These are phyloP conservation scores for Pittosporum tobira DNA, from an alignment of 129 eudicot species.

Conservation along the genomic window DNA sequence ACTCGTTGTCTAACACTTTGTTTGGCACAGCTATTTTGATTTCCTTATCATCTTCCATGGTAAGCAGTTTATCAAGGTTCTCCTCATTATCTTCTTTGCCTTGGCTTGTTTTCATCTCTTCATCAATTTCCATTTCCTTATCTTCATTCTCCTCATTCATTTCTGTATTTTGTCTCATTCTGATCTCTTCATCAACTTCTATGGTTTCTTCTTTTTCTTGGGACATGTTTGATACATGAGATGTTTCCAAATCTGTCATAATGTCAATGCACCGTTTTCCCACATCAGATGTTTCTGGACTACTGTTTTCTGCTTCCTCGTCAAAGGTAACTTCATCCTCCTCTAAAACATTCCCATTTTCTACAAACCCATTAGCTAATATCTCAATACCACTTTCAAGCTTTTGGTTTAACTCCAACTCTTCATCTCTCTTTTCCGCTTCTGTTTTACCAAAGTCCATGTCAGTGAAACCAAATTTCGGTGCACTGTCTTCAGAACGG, in stretches of 20 bases:
- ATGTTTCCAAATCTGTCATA: constrained; percentile 22
- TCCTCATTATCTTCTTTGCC: constrained; percentile 6
- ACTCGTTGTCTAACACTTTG: constrained; percentile 29
- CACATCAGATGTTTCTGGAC: constrained; percentile 17
- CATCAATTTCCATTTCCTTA: constrained; percentile 7
- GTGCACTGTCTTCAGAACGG: constrained; percentile 18
- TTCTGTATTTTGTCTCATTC: constrained; percentile 10
- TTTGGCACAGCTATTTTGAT: constrained; percentile 23
- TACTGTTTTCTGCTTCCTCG: constrained; percentile 17
- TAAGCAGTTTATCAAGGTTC: constrained; percentile 5
- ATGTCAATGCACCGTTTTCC: constrained; percentile 20
- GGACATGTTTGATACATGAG: constrained; percentile 19
- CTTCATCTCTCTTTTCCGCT: constrained; percentile 27
- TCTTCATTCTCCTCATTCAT: constrained; percentile 7
- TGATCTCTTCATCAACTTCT: constrained; percentile 21
- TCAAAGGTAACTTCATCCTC: constrained; percentile 13
- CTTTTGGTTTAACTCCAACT: constrained; percentile 27
- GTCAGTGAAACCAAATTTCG: constrained; percentile 15
- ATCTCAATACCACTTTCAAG: constrained; percentile 29
- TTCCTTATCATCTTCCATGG: constrained; percentile 28
- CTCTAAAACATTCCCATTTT: constrained; percentile 21
- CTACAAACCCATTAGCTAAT: constrained; percentile 24
- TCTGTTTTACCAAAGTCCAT: constrained; percentile 17
- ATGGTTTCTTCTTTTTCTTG: constrained; percentile 13
- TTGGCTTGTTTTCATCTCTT: constrained; percentile 12